phyloP scores from a whole-genome alignment of 805 yeast genomes.

The Yamadazyma philogaea region DNA sequence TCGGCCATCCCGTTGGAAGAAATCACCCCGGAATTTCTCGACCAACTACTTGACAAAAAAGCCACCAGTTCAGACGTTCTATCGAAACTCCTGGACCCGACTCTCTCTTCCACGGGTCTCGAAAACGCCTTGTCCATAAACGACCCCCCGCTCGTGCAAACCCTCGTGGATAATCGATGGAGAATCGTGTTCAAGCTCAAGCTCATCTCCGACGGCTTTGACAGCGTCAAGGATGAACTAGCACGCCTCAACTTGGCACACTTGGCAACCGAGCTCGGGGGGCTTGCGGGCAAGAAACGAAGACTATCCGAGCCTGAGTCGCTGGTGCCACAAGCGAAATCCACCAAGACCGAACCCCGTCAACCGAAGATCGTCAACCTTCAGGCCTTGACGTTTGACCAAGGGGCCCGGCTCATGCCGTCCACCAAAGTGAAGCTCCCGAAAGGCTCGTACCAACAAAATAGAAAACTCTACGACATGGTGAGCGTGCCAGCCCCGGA shows the following conservation, averaged over 20 bases:
- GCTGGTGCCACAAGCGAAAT: neutral
- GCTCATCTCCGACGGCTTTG: constrained; percentile 6
- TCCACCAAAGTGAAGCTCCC: constrained; percentile 71
- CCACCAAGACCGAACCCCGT: constrained; percentile 17
- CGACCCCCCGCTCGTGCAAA: neutral
- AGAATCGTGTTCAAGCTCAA: constrained; percentile 53
- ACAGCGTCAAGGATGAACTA: constrained; percentile 43
- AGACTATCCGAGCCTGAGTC: constrained; percentile 8
- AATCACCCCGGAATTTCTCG: constrained; percentile 1
- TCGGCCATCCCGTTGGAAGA: neutral
- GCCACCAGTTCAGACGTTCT: neutral
- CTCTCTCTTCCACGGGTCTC: neutral
- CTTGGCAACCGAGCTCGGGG: constrained; percentile 17
- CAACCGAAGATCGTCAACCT: constrained; percentile 60
- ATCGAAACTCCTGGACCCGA: neutral
- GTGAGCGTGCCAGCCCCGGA: constrained; percentile 88
- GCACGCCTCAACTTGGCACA: constrained; percentile 34
- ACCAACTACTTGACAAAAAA: too few relatives aligned
- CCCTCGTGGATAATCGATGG: constrained; percentile 12
- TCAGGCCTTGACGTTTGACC: constrained; percentile 61
- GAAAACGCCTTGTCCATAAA: constrained; percentile 4
- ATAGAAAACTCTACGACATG: constrained; percentile 75
- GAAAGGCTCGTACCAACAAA: constrained; percentile 74
- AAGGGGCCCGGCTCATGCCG: constrained; percentile 69
- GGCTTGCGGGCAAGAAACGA: constrained; percentile 19